A percentile compares a stretch with the other conserved stretches of the same genome.
These are phyloP conservation scores for Aureobasidium subglaciale DNA, from an alignment of 2,329 filamentous ascomycete genomes.

Conservation along the genomic window DNA sequence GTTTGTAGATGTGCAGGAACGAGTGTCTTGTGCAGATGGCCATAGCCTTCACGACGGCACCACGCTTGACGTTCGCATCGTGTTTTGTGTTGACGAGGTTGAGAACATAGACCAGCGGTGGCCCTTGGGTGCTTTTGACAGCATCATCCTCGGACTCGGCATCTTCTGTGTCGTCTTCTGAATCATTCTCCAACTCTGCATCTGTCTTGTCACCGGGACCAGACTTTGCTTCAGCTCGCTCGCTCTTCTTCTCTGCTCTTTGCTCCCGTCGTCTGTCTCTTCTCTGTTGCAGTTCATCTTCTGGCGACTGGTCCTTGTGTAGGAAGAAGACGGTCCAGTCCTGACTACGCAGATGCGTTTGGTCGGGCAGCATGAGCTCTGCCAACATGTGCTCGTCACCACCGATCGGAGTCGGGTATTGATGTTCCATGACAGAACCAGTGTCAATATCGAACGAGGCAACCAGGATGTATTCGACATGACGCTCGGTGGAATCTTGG, in stretches of 20 bases:
- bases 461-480: conserved; percentile 98
- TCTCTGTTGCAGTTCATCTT: conserved; percentile 48
- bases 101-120: conserved; percentile 90
- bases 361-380: conserved; percentile 96
- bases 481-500: conserved; percentile 56
- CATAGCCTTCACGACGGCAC: conserved; percentile 95
- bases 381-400: conserved; percentile 97
- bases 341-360: conserved; percentile 87
- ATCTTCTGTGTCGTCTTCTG: conserved; percentile 44
- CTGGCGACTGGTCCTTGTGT: conserved; percentile 77
- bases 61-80: conserved; percentile 86
- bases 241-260: conserved; percentile 33
- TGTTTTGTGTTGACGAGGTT: conserved; percentile 98
- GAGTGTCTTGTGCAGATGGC: conserved; percentile 96
- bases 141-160: conserved; percentile 42
- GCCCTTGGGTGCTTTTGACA: conserved; percentile 61
- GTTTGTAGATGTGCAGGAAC: conserved; percentile 99
- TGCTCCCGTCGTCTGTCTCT: conserved; percentile 24
- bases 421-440: conserved; percentile 96
- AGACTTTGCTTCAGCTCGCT: conserved; percentile 40
- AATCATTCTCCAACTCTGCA: conserved; percentile 44
- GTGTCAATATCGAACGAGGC: conserved; percentile 96
- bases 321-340: conserved; percentile 99
- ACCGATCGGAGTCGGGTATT: conserved; percentile 89
- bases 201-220: conserved; percentile 39